Percentiles rank a stretch among this genome's conserved stretches.
Evolutionary conservation across 371 early-diverging fungal genomes (phyloP).

Genomic region (Fennellomyces sp.): DNA sequence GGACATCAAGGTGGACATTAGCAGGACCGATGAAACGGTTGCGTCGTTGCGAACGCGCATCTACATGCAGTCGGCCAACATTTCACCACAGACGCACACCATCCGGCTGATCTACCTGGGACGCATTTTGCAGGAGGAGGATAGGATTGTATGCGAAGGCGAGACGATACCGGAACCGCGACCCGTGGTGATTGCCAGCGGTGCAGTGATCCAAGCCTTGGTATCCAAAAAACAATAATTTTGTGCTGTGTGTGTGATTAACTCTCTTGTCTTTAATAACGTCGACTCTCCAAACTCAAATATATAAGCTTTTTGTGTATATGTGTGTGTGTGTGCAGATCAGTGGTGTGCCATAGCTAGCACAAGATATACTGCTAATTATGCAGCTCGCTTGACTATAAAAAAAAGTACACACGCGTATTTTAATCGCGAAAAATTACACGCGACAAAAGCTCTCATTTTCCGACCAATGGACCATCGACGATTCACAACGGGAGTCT

Average conservation of each 20-base stretch:
- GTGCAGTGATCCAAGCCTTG: slow-evolving; percentile 35
- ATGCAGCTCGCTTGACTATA: too few relatives aligned
- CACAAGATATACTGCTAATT: too few relatives aligned
- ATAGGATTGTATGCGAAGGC: slow-evolving; percentile 21
- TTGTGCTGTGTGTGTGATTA: too few relatives aligned
- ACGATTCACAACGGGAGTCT: neutral
- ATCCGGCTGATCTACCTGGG: slow-evolving; percentile 42
- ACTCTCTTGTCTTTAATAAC: too few relatives aligned
- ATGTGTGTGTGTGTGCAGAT: neutral
- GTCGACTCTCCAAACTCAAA: too few relatives aligned
- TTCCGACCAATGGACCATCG: neutral
- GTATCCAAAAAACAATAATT: slow-evolving; percentile 15
- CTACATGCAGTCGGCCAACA: slow-evolving; percentile 20
- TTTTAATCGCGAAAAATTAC: neutral
- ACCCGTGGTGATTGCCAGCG: slow-evolving; percentile 16
- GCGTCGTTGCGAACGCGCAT: slow-evolving; percentile 28
- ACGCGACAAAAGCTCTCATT: neutral
- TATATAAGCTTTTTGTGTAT: neutral
- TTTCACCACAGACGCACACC: slow-evolving; percentile 24
- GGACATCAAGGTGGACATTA: slow-evolving; percentile 31
- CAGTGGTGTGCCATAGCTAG: too few relatives aligned
- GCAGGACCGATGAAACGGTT: slow-evolving; percentile 28
- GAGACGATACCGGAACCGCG: slow-evolving; percentile 4
- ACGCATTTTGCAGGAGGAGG: slow-evolving; percentile 29
- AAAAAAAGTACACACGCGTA: too few relatives aligned